Percentiles rank a stretch among this genome's conserved stretches.
Evolutionary conservation across 345 rosid species (phyloP).

Genomic region (Eutrema heterophyllum): DNA sequence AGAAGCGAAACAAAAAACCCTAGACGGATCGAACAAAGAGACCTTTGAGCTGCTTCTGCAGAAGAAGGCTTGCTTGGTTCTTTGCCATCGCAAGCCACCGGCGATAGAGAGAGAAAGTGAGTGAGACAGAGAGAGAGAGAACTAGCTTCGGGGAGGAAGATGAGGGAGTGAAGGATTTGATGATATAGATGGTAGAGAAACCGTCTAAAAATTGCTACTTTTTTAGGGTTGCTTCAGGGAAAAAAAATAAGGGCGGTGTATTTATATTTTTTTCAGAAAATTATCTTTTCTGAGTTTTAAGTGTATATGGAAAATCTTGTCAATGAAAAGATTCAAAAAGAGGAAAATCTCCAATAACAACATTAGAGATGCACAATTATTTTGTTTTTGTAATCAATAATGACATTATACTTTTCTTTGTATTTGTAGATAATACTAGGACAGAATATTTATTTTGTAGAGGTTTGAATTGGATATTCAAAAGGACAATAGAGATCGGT

Average conservation of each 20-base stretch:
- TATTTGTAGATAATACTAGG: too few relatives aligned
- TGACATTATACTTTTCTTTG: background rate
- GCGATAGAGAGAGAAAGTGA: conserved; percentile 19
- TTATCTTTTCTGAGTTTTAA: background rate
- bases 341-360: background rate
- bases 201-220: background rate
- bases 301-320: background rate
- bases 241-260: background rate
- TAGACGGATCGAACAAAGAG: conserved; percentile 1
- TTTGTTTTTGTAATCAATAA: background rate
- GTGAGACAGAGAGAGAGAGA: background rate
- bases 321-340: background rate
- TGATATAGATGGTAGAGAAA: background rate
- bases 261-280: background rate
- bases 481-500: background rate
- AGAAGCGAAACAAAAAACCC: background rate
- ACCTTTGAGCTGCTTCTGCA: conserved; percentile 83
- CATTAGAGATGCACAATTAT: background rate
- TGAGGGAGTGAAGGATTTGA: background rate
- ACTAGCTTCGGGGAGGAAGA: conserved; percentile 22
- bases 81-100: conserved; percentile 33
- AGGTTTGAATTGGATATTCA: too few relatives aligned
- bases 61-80: conserved; percentile 65
- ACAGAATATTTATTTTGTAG: too few relatives aligned
- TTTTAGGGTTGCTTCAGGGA: conserved; percentile 9